These are phyloP conservation scores for Plasmodium vivax DNA, from an alignment of 169 alveolate species.

Conservation along the genomic window DNA sequence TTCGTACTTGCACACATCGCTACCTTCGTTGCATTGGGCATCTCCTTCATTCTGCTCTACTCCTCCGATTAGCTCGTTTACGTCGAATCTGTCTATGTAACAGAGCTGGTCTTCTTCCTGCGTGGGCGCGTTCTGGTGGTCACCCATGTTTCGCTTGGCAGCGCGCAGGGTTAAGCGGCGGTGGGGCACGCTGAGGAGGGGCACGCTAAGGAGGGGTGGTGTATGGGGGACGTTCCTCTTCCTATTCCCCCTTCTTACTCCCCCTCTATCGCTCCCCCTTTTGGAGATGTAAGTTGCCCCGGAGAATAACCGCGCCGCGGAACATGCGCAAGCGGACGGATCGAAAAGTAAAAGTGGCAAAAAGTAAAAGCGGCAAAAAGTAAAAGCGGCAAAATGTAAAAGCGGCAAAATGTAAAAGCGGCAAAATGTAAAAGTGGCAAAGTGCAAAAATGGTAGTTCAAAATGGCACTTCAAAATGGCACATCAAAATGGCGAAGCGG, in stretches of 20 bases:
- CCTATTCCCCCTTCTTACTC: not conserved
- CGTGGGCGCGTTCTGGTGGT: conserved; percentile 1
- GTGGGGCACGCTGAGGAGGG: not conserved
- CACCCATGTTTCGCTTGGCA: not conserved
- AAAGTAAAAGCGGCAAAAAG: not conserved
- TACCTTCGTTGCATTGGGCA: not conserved
- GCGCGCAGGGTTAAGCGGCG: not conserved
- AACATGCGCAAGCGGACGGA: not conserved
- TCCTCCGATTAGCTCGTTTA: conserved; percentile 33
- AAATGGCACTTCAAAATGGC: not conserved
- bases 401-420: not conserved
- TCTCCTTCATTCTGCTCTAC: conserved; percentile 21
- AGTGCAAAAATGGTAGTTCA: not conserved
- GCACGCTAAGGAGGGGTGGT: too few relatives aligned
- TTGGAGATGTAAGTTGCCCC: not conserved
- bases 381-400: not conserved
- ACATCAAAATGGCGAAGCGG: not conserved
- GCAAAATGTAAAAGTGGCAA: not conserved
- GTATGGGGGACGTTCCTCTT: not conserved
- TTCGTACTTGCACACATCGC: conserved; percentile 21
- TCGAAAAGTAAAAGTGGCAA: not conserved
- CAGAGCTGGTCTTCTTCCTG: conserved; percentile 8
- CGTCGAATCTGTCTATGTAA: conserved; percentile 26
- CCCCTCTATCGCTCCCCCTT: not conserved
- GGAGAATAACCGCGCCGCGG: not conserved